Evolutionary conservation across 2,329 filamentous ascomycete genomes (phyloP), one percentile per base, ranked within the genome.

Genomic region (Fusarium circinatum): DNA sequence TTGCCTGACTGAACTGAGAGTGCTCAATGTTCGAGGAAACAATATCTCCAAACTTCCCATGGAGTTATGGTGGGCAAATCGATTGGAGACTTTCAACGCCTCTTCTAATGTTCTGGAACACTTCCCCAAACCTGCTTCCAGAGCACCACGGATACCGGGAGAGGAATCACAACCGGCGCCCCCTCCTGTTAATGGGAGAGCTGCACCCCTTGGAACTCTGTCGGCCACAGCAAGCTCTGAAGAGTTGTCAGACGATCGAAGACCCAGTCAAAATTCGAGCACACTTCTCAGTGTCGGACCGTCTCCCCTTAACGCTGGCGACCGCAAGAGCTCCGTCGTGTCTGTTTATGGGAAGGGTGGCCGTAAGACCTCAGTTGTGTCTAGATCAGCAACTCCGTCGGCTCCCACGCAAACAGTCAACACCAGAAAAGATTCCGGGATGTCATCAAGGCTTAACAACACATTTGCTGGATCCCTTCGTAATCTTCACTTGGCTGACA

Each of bases 51-150:
- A 92, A 78, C 86, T 99, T 38, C 96, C 96, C 5, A 90, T 94
- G 79, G 96, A 99, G 79, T 88, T 99, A n/a, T 99, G 96, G 96
- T 96, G 94, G 87, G 96, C 96, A 58, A 92, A 92, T 76, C 95
- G 93, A 79, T 84, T 99, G 62, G 95, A 98, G 82, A 96, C 93
- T 0, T 88, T 99, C 67, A 99, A 99, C 77, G 92, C 97, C 18
- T 98, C 96, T 1, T 98, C 96, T 17, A 99, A 99, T 76, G 92
- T 98, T 12, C 87, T 99, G 26, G 93, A 95, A 57, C 91, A 90
- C 45, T 98, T 99, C 79, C 96, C 96, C 2, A 98, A 97, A 80
- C 94, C 94, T 28, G 89, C 91, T 4, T 92, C 92, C 14, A 90
- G 94, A 54, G 85, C 90, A 52, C 89, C 91, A 24, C 90, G 92